Conservation (phyloP, 1,284 basidiomycete species). For the Pyrrhoderma noxium region DNA sequence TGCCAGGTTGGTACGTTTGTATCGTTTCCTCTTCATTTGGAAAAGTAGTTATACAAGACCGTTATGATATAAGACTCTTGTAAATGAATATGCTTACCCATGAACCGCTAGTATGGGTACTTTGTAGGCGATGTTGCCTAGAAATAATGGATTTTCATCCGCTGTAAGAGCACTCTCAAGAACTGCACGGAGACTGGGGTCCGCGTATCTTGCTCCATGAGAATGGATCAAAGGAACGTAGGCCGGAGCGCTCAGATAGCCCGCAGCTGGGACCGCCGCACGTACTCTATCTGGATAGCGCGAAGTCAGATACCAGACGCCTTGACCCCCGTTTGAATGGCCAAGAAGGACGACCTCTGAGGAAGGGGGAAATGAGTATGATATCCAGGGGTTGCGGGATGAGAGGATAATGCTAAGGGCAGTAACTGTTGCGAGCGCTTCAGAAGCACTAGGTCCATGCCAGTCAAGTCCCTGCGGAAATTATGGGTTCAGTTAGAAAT, state of each 20-base stretch:
- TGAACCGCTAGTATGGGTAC: conserved; percentile 69
- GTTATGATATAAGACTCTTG: too few relatives aligned
- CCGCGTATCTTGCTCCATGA: conserved; percentile 57
- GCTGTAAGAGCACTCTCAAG: conserved; percentile 66
- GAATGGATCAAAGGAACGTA: conserved; percentile 73
- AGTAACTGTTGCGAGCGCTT: conserved; percentile 51
- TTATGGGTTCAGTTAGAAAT: background rate
- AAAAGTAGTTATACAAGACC: too few relatives aligned
- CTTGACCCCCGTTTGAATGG: conserved; percentile 92
- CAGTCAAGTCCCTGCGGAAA: conserved; percentile 69
- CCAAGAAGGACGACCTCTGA: conserved; percentile 61
- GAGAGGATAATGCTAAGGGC: conserved; percentile 44
- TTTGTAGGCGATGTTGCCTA: conserved; percentile 64
- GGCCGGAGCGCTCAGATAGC: conserved; percentile 77
- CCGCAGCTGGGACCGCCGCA: conserved; percentile 71
- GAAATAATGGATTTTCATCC: conserved; percentile 82
- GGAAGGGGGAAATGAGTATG: conserved; percentile 33
- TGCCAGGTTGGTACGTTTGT: conserved; percentile 81
- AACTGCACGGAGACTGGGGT: conserved; percentile 65
- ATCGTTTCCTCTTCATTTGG: conserved; percentile 55
- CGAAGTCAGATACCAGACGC: conserved; percentile 72
- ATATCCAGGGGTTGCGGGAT: conserved; percentile 31
- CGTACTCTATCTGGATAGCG: conserved; percentile 72
- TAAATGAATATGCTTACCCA: conserved; percentile 47
- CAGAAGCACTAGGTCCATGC: conserved; percentile 67